These are phyloP conservation scores for Rosa persica DNA, from an alignment of 306 rosid species.

Conservation along the genomic window DNA sequence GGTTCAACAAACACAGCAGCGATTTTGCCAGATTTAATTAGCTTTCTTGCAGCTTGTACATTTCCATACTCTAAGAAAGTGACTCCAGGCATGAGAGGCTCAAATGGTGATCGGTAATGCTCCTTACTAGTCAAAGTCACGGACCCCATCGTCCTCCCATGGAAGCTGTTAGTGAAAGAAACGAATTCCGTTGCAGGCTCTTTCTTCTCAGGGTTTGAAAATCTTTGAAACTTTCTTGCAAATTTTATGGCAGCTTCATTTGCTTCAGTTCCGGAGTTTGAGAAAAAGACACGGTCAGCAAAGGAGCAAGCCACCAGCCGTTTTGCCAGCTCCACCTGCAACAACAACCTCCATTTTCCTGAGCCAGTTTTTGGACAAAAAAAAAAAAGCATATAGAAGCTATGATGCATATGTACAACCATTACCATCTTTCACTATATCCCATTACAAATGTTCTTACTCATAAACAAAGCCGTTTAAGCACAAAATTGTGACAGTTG, in stretches of 20 bases:
- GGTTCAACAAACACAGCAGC: conserved; percentile 25
- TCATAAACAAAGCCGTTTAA: background rate
- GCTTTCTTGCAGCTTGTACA: background rate
- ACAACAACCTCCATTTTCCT: background rate
- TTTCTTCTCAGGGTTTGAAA: background rate
- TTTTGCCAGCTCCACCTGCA: conserved; percentile 19
- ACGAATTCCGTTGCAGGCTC: conserved; percentile 10
- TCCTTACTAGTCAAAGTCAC: conserved; percentile 13
- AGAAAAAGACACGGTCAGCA: conserved; percentile 18
- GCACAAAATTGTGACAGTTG: background rate
- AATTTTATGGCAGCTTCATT: conserved; percentile 25
- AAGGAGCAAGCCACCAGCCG: conserved; percentile 16
- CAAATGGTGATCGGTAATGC: conserved; percentile 17
- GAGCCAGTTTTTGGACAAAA: background rate
- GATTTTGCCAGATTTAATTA: conserved; percentile 6
- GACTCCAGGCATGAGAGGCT: conserved; percentile 26
- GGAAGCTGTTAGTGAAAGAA: conserved; percentile 19
- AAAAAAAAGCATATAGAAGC: background rate
- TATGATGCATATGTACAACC: background rate
- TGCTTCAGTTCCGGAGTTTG: conserved; percentile 20
- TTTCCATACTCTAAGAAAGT: conserved; percentile 18
- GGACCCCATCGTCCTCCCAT: conserved; percentile 19
- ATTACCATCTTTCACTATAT: background rate
- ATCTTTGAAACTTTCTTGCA: conserved; percentile 15
- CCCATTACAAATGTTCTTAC: background rate